Percentiles rank a stretch among this genome's conserved stretches.
Evolutionary conservation across 352 stramenopile species (phyloP).

Genomic region (Globisporangium radiosum): DNA sequence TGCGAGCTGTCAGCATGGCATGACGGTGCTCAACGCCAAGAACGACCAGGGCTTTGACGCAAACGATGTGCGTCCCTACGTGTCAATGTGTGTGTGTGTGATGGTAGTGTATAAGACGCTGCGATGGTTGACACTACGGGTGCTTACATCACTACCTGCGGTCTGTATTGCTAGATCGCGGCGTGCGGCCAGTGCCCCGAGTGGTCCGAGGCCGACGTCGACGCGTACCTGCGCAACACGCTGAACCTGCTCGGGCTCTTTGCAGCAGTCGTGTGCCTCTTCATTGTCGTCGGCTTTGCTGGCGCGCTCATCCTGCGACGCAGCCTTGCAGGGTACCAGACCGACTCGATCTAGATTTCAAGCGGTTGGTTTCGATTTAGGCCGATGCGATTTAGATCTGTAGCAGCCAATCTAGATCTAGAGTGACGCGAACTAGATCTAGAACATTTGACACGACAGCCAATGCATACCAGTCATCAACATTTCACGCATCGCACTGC

Average conservation of each 20-base stretch:
- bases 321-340: conserved; percentile 77
- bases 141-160: no score
- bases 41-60: conserved; percentile 48
- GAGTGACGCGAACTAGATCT: no score
- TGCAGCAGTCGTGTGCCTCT: conserved; percentile 61
- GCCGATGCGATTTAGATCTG: no score
- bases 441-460: neutral
- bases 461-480: conserved; percentile 21
- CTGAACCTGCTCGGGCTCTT: conserved; percentile 65
- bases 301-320: conserved; percentile 63
- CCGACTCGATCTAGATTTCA: conserved; percentile 60
- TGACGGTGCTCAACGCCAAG: conserved; percentile 44
- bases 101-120: neutral
- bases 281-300: conserved; percentile 65
- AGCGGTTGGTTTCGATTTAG: no score
- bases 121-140: neutral
- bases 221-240: conserved; percentile 55
- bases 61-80: conserved; percentile 46
- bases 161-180: conserved; percentile 29
- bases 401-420: no score
- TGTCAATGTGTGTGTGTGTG: neutral
- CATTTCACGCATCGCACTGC: no score
- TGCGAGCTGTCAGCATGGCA: conserved; percentile 31
- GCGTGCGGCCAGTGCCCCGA: conserved; percentile 70
- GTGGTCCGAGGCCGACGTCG: conserved; percentile 61